Percentiles rank a stretch among this genome's conserved stretches.
Conservation (phyloP, 176 grass and related monocot genomes). For the Eragrostis nindensis region DNA sequence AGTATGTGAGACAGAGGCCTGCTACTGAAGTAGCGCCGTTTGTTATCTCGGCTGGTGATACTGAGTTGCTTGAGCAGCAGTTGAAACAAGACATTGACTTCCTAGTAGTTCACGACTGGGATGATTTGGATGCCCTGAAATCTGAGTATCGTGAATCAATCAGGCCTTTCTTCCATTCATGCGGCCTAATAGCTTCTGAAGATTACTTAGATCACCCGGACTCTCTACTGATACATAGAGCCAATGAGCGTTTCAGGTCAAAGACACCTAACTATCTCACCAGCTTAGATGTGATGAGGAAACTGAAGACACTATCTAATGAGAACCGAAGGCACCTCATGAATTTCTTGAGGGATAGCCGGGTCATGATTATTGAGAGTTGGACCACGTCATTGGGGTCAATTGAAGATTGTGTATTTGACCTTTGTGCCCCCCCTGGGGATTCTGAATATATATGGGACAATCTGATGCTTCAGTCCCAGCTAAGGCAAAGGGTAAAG, state of each 20-base stretch:
- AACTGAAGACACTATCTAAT: background rate
- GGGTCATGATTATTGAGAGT: background rate
- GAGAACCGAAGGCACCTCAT: background rate
- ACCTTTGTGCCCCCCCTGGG: background rate
- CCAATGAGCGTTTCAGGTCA: too few species aligned
- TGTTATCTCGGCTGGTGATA: background rate
- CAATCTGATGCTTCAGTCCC: background rate
- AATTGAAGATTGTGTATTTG: background rate
- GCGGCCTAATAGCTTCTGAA: background rate
- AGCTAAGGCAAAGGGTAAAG: too few species aligned
- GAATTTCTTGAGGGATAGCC: background rate
- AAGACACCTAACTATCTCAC: background rate
- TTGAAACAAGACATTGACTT: background rate
- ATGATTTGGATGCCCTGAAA: background rate
- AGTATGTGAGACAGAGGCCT: background rate
- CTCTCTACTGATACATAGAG: background rate
- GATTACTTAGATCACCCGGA: background rate
- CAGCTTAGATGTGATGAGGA: background rate
- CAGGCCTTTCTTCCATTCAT: background rate
- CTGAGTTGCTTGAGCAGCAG: background rate
- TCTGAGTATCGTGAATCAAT: background rate
- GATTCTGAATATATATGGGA: background rate
- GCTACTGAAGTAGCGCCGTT: background rate
- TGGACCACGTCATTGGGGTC: background rate
- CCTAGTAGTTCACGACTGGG: too few species aligned